A percentile compares a stretch with the other conserved stretches of the same genome.
Evolutionary conservation across 345 rosid species (phyloP).

Genomic region (Citrus unshiu): DNA sequence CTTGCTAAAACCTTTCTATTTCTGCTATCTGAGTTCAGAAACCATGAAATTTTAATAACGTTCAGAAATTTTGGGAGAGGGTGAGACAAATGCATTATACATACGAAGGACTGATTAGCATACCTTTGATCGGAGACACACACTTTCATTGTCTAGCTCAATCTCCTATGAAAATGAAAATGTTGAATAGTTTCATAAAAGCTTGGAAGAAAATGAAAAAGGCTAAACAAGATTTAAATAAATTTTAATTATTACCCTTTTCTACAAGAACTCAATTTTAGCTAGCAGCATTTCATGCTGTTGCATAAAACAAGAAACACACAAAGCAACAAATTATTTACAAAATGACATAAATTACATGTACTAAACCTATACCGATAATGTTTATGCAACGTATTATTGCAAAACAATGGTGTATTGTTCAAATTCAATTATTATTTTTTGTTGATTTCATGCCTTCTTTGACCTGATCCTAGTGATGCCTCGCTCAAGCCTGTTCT

Average conservation of each 20-base stretch:
- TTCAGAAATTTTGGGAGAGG: too few relatives aligned
- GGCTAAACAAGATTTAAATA: too few relatives aligned
- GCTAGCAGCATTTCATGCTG: slow-evolving; percentile 95
- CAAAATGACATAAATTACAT: background rate
- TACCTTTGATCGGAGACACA: slow-evolving; percentile 22
- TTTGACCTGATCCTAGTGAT: slow-evolving; percentile 89
- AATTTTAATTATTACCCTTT: slow-evolving; percentile 49
- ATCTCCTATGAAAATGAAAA: slow-evolving; percentile 47
- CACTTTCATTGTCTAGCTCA: slow-evolving; percentile 84
- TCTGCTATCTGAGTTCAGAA: slow-evolving; percentile 60
- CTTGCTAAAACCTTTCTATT: slow-evolving; percentile 75
- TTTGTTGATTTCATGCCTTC: slow-evolving; percentile 32
- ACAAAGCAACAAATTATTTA: background rate
- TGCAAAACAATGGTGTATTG: background rate
- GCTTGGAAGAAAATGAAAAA: background rate
- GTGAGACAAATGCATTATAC: too few relatives aligned
- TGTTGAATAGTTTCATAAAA: background rate
- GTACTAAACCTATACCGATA: background rate
- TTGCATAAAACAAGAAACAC: slow-evolving; percentile 9
- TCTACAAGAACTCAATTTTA: slow-evolving; percentile 84
- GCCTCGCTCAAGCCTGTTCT: slow-evolving; percentile 92
- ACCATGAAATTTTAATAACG: too few relatives aligned
- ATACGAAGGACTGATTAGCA: too few relatives aligned
- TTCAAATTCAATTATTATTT: too few relatives aligned
- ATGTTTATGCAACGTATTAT: background rate